phyloP scores from a whole-genome alignment of 495 filamentous ascomycete genomes.

The Tuber microsphaerosporum region DNA sequence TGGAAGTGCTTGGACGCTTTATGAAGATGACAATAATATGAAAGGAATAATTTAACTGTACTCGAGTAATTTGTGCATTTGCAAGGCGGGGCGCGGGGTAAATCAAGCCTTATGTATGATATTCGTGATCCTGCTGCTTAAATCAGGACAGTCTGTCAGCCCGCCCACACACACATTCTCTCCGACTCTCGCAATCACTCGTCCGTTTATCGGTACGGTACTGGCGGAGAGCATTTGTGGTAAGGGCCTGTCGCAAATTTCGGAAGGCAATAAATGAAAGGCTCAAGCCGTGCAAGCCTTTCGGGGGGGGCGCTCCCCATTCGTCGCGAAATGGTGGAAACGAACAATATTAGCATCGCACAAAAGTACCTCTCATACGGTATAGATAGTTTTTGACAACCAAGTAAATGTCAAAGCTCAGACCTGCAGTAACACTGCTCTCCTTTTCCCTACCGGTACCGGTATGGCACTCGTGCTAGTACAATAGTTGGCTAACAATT shows the following conservation, averaged over 20 bases:
- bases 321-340: background rate
- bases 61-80: background rate
- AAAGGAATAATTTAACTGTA: background rate
- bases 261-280: background rate
- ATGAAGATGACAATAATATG: background rate
- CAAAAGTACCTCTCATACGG: background rate
- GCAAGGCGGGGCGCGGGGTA: background rate
- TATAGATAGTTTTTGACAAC: background rate
- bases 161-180: background rate
- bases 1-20: background rate
- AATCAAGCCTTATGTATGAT: background rate
- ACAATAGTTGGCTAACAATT: background rate
- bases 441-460: background rate
- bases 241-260: background rate
- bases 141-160: background rate
- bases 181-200: background rate
- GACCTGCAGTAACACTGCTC: background rate
- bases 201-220: background rate
- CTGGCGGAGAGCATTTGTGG: background rate
- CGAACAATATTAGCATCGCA: background rate
- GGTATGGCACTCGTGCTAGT: background rate
- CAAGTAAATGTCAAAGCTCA: background rate
- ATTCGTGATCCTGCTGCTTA: background rate
- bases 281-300: background rate
- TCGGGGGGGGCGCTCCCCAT: background rate